These are phyloP conservation scores for Diaporthe nobilis DNA, from an alignment of 2,329 filamentous ascomycete species.

Conservation along the genomic window DNA sequence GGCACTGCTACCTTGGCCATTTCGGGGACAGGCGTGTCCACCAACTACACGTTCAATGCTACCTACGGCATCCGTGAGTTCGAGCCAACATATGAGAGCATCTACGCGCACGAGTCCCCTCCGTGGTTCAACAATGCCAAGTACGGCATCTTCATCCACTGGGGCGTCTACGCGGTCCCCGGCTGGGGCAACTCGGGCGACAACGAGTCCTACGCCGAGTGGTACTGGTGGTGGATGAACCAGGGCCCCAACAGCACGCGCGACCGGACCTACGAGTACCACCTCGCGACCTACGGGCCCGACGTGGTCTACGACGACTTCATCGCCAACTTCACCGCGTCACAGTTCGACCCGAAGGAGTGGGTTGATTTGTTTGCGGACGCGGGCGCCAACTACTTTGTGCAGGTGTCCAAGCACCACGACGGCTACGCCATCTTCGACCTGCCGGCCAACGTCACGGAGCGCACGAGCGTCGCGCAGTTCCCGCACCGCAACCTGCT, in stretches of 20 bases:
- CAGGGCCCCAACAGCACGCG: conserved; percentile 36
- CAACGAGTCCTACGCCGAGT: conserved; percentile 59
- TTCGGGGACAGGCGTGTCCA: conserved; percentile 24
- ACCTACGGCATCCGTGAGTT: conserved; percentile 41
- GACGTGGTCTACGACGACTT: conserved; percentile 46
- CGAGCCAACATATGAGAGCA: conserved; percentile 46
- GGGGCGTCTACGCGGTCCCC: conserved; percentile 69
- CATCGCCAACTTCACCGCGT: conserved; percentile 52
- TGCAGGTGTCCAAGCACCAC: conserved; percentile 61
- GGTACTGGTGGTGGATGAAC: conserved; percentile 42
- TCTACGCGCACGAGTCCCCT: conserved; percentile 59
- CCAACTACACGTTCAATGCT: conserved; percentile 36
- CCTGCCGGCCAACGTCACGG: conserved; percentile 54
- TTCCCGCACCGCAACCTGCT: conserved; percentile 57
- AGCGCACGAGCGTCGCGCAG: conserved; percentile 56
- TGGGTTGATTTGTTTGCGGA: conserved; percentile 56
- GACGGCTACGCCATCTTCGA: conserved; percentile 63
- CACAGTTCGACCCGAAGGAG: conserved; percentile 40
- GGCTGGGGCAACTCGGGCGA: conserved; percentile 65
- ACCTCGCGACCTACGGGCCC: conserved; percentile 41
- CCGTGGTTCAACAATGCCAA: conserved; percentile 70
- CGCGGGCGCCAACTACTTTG: conserved; percentile 51
- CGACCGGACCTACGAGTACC: conserved; percentile 44
- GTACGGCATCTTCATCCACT: conserved; percentile 73
- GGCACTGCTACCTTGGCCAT: conserved; percentile 38